Percentiles rank a stretch among this genome's conserved stretches.
These are phyloP conservation scores for Aspergillus spinulosporus DNA, from an alignment of 2,329 filamentous ascomycete species.

Conservation along the genomic window DNA sequence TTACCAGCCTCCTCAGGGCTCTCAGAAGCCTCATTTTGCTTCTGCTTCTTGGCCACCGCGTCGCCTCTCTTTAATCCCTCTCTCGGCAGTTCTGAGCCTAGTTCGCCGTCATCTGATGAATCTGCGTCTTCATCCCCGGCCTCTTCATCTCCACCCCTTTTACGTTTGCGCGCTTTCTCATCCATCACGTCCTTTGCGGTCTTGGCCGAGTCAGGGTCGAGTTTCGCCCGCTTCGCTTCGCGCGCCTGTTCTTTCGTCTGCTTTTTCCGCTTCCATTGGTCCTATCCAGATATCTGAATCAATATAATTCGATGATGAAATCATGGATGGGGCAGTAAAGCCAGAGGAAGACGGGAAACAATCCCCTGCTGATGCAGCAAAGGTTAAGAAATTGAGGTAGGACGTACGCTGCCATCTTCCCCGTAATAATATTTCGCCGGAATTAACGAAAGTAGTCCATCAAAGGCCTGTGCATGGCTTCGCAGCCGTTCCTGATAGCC, in stretches of 20 bases:
- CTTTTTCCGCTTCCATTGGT: conserved; percentile 94
- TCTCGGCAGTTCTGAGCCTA: conserved; percentile 53
- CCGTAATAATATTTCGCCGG: conserved; percentile 90
- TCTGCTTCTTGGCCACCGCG: conserved; percentile 57
- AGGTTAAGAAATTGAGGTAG: conserved; percentile 15
- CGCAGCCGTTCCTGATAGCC: conserved; percentile 47
- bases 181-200: conserved; percentile 92
- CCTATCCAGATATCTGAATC: conserved; percentile 52
- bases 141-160: conserved; percentile 64
- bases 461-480: conserved; percentile 71
- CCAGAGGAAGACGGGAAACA: conserved; percentile 19
- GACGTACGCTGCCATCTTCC: conserved; percentile 76
- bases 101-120: conserved; percentile 47
- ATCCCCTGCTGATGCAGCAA: conserved; percentile 3
- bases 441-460: conserved; percentile 82
- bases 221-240: conserved; percentile 80
- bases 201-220: conserved; percentile 87
- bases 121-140: conserved; percentile 34
- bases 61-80: conserved; percentile 60
- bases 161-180: conserved; percentile 77
- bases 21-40: conserved; percentile 41
- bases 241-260: conserved; percentile 87
- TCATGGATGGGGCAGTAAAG: conserved; percentile 12
- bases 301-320: conserved; percentile 14
- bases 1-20: conserved; percentile 23